phyloP scores from a whole-genome alignment of 2,329 filamentous ascomycete genomes.

The Podosphaera fusca region DNA sequence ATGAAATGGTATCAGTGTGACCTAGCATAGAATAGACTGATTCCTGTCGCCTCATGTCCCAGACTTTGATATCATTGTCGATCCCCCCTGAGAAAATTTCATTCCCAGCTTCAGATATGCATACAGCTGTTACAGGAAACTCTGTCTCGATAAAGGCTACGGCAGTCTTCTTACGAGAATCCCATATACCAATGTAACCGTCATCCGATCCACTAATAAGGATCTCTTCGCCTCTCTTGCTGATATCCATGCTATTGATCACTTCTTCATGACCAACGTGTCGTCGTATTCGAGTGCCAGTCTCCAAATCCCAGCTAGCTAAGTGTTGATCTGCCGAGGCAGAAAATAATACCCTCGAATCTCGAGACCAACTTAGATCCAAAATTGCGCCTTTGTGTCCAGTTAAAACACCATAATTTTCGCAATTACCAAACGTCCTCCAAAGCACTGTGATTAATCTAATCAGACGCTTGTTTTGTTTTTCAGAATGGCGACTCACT shows the following conservation, averaged over 20 bases:
- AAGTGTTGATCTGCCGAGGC: conserved; percentile 85
- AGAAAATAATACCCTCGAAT: conserved; percentile 74
- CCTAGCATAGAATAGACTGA: conserved; percentile 73
- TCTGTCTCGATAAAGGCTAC: conserved; percentile 75
- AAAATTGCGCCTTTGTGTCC: conserved; percentile 82
- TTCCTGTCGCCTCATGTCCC: conserved; percentile 83
- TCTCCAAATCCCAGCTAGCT: conserved; percentile 85
- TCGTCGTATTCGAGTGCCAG: conserved; percentile 72
- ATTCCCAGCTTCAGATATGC: conserved; percentile 81
- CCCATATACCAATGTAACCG: conserved; percentile 85
- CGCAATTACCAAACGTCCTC: conserved; percentile 77
- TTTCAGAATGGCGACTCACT: conserved; percentile 26
- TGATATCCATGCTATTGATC: conserved; percentile 81
- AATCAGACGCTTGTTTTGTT: conserved; percentile 6
- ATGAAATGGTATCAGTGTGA: conserved; percentile 81
- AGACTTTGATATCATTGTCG: conserved; percentile 92
- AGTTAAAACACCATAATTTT: conserved; percentile 74
- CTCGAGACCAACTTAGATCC: conserved; percentile 89
- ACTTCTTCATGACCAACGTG: conserved; percentile 88
- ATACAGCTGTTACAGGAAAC: conserved; percentile 77
- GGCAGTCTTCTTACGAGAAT: conserved; percentile 73
- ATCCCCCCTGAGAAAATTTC: conserved; percentile 89
- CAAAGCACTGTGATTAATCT: conserved; percentile 45
- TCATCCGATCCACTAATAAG: conserved; percentile 85
- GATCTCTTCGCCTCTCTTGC: conserved; percentile 71